Base-by-base conservation (phyloP, 2,329 filamentous ascomycete species). In the Taxawa tesnikishii region DNA sequence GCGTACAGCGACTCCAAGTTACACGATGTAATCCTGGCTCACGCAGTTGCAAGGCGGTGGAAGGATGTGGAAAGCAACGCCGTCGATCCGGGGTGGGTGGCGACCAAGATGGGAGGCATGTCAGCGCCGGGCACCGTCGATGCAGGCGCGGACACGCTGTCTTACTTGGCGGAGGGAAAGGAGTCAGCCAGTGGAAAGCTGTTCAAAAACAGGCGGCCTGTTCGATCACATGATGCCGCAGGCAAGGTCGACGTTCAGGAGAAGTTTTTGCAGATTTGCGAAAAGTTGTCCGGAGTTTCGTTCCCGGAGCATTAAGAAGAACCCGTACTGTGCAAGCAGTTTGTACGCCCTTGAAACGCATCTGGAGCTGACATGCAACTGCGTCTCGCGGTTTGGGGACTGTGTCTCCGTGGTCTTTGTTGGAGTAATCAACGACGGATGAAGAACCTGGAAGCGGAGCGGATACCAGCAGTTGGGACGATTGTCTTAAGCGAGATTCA, bases 1-100 rank as follows among this genome's bases (percentile, higher is more conserved):
- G 65, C 62, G 0, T 75, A 75, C 39, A 55, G 54, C 34, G 67
- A 73, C 38, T 67, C 57, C 36, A 75, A 76, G 47, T 44, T 75
- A 18, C 68, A 74, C 38, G 62, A 69, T 37, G 52, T 69, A 18
- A 56, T 75, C 49, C 55, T 75, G 10, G 65, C 68, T 1, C 69
- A 67, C 34, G 67, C 63, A 3, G 67, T 75, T 36, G 60, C 68
- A 1, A 51, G 63, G 9, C 50, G 57, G 6, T 66, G 62, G 48
- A n/a, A n/a, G n/a, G 45, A 58, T 6, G 59, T 68, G 0, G 51
- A 62, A 39, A 62, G 60, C 19, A 66, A 65, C 26, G 55, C 60
- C 1, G 6, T 70, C 62, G 3, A 63, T 47, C 60, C 60, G 0
- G 60, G 60, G 5, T 62, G 58, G 58, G 58, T 63, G 15, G 54